phyloP scores from a whole-genome alignment of 1,284 basidiomycete species.

The Sutorius eximius region DNA sequence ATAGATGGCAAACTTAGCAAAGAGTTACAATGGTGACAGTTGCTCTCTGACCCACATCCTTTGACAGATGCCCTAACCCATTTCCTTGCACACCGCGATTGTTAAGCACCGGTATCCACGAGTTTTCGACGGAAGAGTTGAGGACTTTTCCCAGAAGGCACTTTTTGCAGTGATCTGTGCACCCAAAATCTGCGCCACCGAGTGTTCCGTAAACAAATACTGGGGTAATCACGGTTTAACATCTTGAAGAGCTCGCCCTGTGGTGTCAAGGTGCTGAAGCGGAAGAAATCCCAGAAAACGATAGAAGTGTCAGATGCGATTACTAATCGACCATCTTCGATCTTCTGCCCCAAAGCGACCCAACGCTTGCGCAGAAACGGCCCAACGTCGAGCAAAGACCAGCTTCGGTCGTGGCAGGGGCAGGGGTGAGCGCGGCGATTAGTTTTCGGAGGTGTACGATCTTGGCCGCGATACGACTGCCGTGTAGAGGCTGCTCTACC shows the following conservation, averaged over 20 bases:
- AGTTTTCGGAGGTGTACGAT: constrained; percentile 10
- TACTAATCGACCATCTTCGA: background rate
- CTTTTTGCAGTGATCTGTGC: no score
- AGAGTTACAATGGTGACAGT: constrained; percentile 14
- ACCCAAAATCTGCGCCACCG: no score
- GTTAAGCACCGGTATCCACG: background rate
- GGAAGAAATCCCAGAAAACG: constrained; percentile 9
- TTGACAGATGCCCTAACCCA: constrained; percentile 18
- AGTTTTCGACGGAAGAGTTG: background rate
- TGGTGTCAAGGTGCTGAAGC: constrained; percentile 9
- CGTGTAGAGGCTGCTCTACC: constrained; percentile 8
- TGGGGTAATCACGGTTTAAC: no score
- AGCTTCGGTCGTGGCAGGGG: constrained; percentile 12
- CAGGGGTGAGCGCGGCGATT: constrained; percentile 15
- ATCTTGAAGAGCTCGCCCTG: constrained; percentile 18
- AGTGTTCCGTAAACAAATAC: no score
- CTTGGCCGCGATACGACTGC: constrained; percentile 25
- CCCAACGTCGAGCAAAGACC: constrained; percentile 19
- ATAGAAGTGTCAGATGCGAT: constrained; percentile 1
- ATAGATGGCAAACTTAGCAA: constrained; percentile 24
- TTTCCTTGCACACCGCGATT: constrained; percentile 22
- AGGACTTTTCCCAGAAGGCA: background rate
- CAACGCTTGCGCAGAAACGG: constrained; percentile 20
- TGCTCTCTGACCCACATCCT: background rate
- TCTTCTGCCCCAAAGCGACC: constrained; percentile 14